A percentile compares a stretch with the other conserved stretches of the same genome.
Conservation (phyloP, 2,329 filamentous ascomycete species). For the Aureobasidium melanogenum region DNA sequence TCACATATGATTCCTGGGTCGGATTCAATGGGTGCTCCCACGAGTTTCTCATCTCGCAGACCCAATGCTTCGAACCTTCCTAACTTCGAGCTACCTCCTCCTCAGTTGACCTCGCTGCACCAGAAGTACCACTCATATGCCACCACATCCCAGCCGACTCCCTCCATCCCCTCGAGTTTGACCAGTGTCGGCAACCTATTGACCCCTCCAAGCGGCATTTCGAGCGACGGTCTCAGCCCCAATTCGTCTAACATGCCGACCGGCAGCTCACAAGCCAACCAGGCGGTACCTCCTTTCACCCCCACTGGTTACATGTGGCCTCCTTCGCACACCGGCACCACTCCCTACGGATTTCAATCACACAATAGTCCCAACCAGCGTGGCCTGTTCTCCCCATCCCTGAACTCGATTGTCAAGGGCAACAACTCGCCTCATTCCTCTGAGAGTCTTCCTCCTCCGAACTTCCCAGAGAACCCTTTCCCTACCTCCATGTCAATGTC, state of each 20-base stretch:
- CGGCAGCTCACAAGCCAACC: constrained; percentile 50
- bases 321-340: constrained; percentile 44
- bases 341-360: constrained; percentile 45
- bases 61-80: constrained; percentile 61
- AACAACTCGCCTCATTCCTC: constrained; percentile 51
- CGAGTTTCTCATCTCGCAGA: constrained; percentile 62
- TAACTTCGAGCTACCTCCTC: constrained; percentile 59
- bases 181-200: constrained; percentile 53
- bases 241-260: constrained; percentile 51
- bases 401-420: constrained; percentile 44
- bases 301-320: constrained; percentile 54
- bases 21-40: constrained; percentile 51
- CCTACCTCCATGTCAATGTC: constrained; percentile 48
- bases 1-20: constrained; percentile 54
- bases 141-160: constrained; percentile 37
- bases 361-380: constrained; percentile 39
- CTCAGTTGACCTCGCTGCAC: constrained; percentile 41
- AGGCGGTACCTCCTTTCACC: constrained; percentile 49
- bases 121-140: constrained; percentile 42
- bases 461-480: constrained; percentile 62
- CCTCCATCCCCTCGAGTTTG: constrained; percentile 35
- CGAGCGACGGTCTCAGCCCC: constrained; percentile 53
- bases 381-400: constrained; percentile 49
- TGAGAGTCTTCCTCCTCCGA: constrained; percentile 56
- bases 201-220: constrained; percentile 52